A percentile compares a stretch with the other conserved stretches of the same genome.
These are phyloP conservation scores for Blastobotrys mokoenaii DNA, from an alignment of 805 yeast species.

Conservation along the genomic window DNA sequence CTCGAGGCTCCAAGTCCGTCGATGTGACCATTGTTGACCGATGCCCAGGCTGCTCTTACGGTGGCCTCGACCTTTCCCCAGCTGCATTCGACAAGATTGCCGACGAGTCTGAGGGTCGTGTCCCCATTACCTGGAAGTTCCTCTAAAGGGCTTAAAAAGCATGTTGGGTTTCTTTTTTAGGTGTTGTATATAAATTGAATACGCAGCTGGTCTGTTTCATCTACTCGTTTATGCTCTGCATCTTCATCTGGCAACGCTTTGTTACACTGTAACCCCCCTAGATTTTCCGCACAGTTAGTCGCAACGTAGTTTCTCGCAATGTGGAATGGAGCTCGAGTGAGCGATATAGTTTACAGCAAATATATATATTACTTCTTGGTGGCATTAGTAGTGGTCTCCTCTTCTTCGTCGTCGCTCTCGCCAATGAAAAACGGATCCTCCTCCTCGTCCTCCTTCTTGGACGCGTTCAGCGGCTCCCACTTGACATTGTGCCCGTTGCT, in stretches of 20 bases:
- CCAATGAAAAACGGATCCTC: slow-evolving; percentile 45
- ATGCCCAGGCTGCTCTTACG: slow-evolving; percentile 44
- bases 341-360: no score
- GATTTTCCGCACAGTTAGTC: no score
- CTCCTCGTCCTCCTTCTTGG: slow-evolving; percentile 32
- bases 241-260: no score
- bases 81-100: slow-evolving; percentile 48
- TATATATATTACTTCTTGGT: background rate
- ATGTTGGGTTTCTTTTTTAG: background rate
- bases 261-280: no score
- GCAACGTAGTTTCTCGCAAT: no score
- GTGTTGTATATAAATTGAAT: background rate
- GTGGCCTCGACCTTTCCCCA: slow-evolving; percentile 54
- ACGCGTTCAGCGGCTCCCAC: slow-evolving; percentile 38
- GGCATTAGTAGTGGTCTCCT: slow-evolving; percentile 6
- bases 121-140: slow-evolving; percentile 43
- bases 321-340: no score
- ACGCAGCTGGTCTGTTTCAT: background rate
- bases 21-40: slow-evolving; percentile 49
- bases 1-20: slow-evolving; percentile 42
- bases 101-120: slow-evolving; percentile 43
- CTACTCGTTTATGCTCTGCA: no score
- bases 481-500: slow-evolving; percentile 17
- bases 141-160: no score
- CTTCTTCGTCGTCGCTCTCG: slow-evolving; percentile 40